These are phyloP conservation scores for Ogataea saltuana DNA, from an alignment of 805 yeast species.

Conservation along the genomic window DNA sequence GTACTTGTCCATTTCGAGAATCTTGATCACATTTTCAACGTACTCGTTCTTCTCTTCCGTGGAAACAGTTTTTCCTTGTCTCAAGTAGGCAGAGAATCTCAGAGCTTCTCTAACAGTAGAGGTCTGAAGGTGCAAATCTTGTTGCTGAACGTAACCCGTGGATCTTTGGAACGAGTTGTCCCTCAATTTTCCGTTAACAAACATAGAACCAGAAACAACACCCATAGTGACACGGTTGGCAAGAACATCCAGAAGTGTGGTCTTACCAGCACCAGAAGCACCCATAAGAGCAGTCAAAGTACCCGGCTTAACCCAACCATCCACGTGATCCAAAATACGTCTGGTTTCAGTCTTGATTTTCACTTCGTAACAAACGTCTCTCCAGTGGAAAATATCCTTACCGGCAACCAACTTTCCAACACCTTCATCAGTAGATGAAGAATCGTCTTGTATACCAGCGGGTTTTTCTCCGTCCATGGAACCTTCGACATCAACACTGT, in stretches of 20 bases:
- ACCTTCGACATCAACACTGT: conserved; percentile 33
- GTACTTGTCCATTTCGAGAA: conserved; percentile 52
- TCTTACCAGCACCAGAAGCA: conserved; percentile 66
- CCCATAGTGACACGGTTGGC: conserved; percentile 58
- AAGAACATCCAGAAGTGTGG: conserved; percentile 53
- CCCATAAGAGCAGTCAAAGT: conserved; percentile 75
- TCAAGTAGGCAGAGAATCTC: conserved; percentile 50
- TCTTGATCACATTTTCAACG: conserved; percentile 50
- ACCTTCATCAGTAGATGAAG: conserved; percentile 28
- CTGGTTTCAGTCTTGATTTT: conserved; percentile 61
- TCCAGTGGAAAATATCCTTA: conserved; percentile 72
- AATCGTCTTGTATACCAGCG: conserved; percentile 27
- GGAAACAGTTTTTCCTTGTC: conserved; percentile 45
- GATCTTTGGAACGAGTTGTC: conserved; percentile 52
- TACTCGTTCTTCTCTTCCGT: conserved; percentile 48
- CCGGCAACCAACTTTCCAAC: conserved; percentile 35
- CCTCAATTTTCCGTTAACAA: conserved; percentile 54
- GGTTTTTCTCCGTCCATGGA: conserved; percentile 28
- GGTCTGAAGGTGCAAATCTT: conserved; percentile 53
- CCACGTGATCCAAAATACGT: conserved; percentile 62
- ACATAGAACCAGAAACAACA: conserved; percentile 56
- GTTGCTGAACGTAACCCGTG: conserved; percentile 62
- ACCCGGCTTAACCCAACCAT: conserved; percentile 85
- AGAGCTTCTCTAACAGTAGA: conserved; percentile 57
- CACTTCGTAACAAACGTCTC: conserved; percentile 69